Evolutionary conservation across 2,329 filamentous ascomycete species (phyloP).

Genomic region (Diaporthe helianthi): DNA sequence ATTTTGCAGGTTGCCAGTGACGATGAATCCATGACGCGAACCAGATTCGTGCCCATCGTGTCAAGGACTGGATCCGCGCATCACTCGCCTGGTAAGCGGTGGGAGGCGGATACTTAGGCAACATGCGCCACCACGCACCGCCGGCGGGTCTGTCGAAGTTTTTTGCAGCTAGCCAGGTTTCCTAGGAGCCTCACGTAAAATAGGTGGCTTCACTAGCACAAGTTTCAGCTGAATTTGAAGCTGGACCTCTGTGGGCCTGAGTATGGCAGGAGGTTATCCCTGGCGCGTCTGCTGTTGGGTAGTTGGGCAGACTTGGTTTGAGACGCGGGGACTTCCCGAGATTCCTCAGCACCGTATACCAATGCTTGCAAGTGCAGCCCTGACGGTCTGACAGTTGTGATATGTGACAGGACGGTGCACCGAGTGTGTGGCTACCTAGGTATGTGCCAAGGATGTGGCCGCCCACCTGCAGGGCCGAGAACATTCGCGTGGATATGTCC

Average conservation of each 20-base stretch:
- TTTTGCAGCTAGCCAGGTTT: background rate
- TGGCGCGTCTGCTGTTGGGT: background rate
- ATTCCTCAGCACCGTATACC: slow-evolving; percentile 8
- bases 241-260: slow-evolving; percentile 16
- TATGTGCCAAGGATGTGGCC: slow-evolving; percentile 1
- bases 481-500: background rate
- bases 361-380: background rate
- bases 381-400: slow-evolving; percentile 20
- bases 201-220: slow-evolving; percentile 9
- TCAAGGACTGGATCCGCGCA: background rate
- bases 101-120: slow-evolving; percentile 1
- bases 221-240: slow-evolving; percentile 34
- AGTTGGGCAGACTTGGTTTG: background rate
- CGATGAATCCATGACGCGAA: slow-evolving; percentile 4
- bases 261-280: background rate
- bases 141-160: slow-evolving; percentile 15
- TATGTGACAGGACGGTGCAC: slow-evolving; percentile 4
- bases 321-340: slow-evolving; percentile 17
- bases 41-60: background rate
- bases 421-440: background rate
- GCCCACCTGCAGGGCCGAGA: slow-evolving; percentile 16
- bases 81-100: background rate
- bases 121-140: background rate
- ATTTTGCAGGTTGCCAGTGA: slow-evolving; percentile 13
- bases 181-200: background rate